Evolutionary conservation across 257 asterid species (phyloP), one percentile per base, ranked within the genome.

Genomic region (Jaltomata sinuosa): DNA sequence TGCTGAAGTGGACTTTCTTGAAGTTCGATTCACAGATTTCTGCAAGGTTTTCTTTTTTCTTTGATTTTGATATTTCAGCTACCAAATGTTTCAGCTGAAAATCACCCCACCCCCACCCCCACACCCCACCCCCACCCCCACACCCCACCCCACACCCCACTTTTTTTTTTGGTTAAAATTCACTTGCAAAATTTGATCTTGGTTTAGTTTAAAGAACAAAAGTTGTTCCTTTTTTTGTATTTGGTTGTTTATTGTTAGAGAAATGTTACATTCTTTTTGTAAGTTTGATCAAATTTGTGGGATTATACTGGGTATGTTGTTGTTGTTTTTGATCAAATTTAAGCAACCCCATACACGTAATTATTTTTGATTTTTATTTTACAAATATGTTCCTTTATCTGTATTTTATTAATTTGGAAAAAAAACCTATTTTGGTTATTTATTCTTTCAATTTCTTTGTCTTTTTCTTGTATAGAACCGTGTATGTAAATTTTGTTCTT

Each of bases 11-110:
- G 81, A 45, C 62, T 53, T 92, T 62, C 82, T 91, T 88, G 95
- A 92, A 87, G 90, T 91, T 87, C 94, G 98, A 64, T 95, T 95
- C 78, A 71, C 88, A 31, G 81, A 88, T 82, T 94, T 95, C 74
- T 94, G 94, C 95, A 90, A 93, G 99, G 99, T 87, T n/a, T n/a
- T n/a, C n/a, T n/a, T n/a, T n/a, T n/a, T n/a, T n/a, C n/a, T n/a
- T 32, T 32, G 36, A 32, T 32, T 32, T 32, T 32, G 36, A 1
- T 32, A 32, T 32, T 1, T 32, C 3, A 32, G 36, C 36, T 32
- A 1, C 3, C 36, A 32, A 32, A 32, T 32, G 36, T 1, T 32
- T 32, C 36, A 32, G 36, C 36, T 32, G 36, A 32, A 32, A 32
- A 32, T 32, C 36, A 3, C 36, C 36, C 36, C n/a, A n/a, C n/a